phyloP scores from a whole-genome alignment of 2,329 filamentous ascomycete genomes.

The Cercospora zeae-maydis region DNA sequence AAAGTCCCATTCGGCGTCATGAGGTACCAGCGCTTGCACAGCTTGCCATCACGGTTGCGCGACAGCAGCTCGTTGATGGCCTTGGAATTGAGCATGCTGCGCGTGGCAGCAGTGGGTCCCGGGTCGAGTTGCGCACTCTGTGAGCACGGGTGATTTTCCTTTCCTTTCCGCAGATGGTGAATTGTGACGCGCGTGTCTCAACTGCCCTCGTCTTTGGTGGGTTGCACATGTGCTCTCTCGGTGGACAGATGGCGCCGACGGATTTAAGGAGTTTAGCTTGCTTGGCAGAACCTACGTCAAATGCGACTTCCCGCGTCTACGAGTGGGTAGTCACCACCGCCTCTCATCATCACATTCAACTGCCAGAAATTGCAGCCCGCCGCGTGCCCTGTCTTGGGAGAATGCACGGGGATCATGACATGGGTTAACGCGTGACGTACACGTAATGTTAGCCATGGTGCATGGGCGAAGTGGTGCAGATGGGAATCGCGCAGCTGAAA shows the following conservation, averaged over 20 bases:
- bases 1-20: constrained; percentile 52
- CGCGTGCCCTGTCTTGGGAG: too few relatives aligned
- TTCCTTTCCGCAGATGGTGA: background rate
- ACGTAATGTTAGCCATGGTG: too few relatives aligned
- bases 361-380: background rate
- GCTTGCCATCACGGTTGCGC: constrained; percentile 42
- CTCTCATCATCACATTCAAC: background rate
- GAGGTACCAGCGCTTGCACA: constrained; percentile 45
- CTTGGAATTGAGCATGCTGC: constrained; percentile 43
- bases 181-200: background rate
- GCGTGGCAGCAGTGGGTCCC: background rate
- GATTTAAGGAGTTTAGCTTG: background rate
- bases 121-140: background rate
- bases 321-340: background rate
- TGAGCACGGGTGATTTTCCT: background rate
- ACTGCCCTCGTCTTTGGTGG: background rate
- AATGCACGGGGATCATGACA: too few relatives aligned
- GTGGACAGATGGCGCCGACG: background rate
- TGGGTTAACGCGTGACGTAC: too few relatives aligned
- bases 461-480: background rate
- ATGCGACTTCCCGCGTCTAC: background rate
- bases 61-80: constrained; percentile 44
- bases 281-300: background rate
- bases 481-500: background rate
- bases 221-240: background rate